These are phyloP conservation scores for Pyrenula massariospora DNA, from an alignment of 495 filamentous ascomycete genomes.

Conservation along the genomic window DNA sequence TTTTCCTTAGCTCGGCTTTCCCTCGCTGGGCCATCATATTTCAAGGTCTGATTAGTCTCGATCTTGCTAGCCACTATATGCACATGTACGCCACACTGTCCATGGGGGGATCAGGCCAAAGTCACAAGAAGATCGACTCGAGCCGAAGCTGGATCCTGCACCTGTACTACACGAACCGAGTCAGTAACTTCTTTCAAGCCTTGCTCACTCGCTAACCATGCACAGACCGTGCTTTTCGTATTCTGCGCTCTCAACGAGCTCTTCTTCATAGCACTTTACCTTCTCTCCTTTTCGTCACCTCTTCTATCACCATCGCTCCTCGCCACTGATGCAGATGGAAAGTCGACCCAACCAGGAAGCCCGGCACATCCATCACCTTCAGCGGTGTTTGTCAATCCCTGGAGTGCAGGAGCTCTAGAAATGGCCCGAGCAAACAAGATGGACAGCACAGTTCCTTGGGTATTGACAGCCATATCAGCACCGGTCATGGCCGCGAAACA, in stretches of 20 bases:
- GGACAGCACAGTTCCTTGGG: constrained; percentile 74
- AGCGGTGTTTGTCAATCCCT: constrained; percentile 69
- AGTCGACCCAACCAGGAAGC: constrained; percentile 47
- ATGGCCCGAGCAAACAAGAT: constrained; percentile 90
- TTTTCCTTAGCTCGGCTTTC: constrained; percentile 86
- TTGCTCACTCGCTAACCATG: constrained; percentile 1
- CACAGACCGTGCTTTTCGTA: constrained; percentile 78
- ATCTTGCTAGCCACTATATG: constrained; percentile 93
- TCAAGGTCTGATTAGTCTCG: constrained; percentile 81
- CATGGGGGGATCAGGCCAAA: constrained; percentile 66
- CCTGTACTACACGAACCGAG: constrained; percentile 93
- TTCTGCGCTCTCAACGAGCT: constrained; percentile 85
- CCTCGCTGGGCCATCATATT: constrained; percentile 87
- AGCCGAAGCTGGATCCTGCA: constrained; percentile 62
- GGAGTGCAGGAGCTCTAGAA: constrained; percentile 85
- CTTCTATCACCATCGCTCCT: constrained; percentile 68
- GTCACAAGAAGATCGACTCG: constrained; percentile 87
- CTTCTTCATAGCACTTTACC: constrained; percentile 96
- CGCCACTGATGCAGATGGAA: constrained; percentile 13
- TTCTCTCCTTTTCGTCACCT: constrained; percentile 89
- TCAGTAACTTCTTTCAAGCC: constrained; percentile 26
- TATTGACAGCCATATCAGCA: constrained; percentile 66
- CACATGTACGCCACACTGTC: constrained; percentile 86
- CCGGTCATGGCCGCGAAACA: constrained; percentile 90
- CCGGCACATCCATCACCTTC: constrained; percentile 52